Percentiles rank a stretch among this genome's conserved stretches.
Evolutionary conservation across 306 rosid species (phyloP).

Genomic region (Cicer yamashitae): DNA sequence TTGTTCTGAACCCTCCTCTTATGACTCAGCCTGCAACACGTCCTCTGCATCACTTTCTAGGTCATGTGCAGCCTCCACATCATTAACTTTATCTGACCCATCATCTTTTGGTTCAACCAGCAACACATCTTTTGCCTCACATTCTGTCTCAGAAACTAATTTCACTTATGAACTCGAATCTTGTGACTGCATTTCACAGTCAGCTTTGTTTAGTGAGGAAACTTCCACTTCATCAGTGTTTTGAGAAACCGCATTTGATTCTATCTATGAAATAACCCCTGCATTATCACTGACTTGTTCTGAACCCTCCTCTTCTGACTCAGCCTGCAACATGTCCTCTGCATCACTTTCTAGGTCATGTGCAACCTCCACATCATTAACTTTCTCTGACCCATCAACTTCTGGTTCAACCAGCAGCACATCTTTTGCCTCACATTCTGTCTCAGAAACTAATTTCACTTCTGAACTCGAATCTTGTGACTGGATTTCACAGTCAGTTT

Average conservation of each 20-base stretch:
- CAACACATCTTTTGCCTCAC: not conserved
- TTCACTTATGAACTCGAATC: not conserved
- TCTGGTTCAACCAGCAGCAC: not conserved
- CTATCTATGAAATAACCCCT: conserved; percentile 44
- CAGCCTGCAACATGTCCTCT: conserved; percentile 24
- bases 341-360: not conserved
- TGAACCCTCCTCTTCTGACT: conserved; percentile 12
- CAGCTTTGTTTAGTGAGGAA: conserved; percentile 31
- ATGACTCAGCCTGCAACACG: conserved; percentile 3
- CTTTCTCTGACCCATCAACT: conserved; percentile 7
- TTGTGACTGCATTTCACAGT: not conserved
- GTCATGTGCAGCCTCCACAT: conserved; percentile 2
- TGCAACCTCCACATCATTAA: no score
- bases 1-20: not conserved
- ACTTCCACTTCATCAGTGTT: conserved; percentile 46
- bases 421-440: not conserved
- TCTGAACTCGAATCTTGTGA: not conserved
- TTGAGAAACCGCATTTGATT: conserved; percentile 42
- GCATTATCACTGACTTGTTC: conserved; percentile 7
- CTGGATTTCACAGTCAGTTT: not conserved
- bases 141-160: not conserved
- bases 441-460: not conserved
- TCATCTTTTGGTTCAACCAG: not conserved
- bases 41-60: not conserved
- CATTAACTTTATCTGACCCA: not conserved